These are phyloP conservation scores for Fusarium musae DNA, from an alignment of 2,329 filamentous ascomycete genomes.

Conservation along the genomic window DNA sequence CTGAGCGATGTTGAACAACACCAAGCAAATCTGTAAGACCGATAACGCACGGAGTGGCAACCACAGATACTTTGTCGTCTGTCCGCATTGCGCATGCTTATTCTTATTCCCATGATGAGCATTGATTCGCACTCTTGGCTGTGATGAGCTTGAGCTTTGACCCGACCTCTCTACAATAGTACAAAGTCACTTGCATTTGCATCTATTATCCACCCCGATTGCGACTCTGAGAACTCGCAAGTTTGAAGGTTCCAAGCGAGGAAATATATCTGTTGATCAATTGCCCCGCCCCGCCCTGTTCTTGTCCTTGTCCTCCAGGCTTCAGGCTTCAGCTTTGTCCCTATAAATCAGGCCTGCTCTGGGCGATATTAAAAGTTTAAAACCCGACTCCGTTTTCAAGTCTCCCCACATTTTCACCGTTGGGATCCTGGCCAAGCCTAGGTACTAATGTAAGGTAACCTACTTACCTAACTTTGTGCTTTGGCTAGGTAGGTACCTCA, in stretches of 20 bases:
- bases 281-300: background rate
- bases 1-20: background rate
- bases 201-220: slow-evolving; percentile 29
- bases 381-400: background rate
- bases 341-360: background rate
- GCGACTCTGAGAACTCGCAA: slow-evolving; percentile 8
- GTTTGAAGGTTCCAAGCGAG: slow-evolving; percentile 26
- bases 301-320: background rate
- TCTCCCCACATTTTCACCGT: slow-evolving; percentile 25
- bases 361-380: background rate
- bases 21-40: background rate
- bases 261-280: slow-evolving; percentile 3
- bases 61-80: background rate
- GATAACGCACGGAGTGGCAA: background rate
- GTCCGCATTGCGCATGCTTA: background rate
- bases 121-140: background rate
- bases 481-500: slow-evolving; percentile 7
- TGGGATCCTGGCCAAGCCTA: slow-evolving; percentile 16
- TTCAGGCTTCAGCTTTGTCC: background rate
- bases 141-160: slow-evolving; percentile 3
- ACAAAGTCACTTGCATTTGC: slow-evolving; percentile 16
- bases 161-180: background rate
- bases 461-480: slow-evolving; percentile 3
- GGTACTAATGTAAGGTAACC: background rate
- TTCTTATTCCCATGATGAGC: background rate